Conservation (phyloP, 1,284 basidiomycete genomes). For the Ustilago lituana region DNA sequence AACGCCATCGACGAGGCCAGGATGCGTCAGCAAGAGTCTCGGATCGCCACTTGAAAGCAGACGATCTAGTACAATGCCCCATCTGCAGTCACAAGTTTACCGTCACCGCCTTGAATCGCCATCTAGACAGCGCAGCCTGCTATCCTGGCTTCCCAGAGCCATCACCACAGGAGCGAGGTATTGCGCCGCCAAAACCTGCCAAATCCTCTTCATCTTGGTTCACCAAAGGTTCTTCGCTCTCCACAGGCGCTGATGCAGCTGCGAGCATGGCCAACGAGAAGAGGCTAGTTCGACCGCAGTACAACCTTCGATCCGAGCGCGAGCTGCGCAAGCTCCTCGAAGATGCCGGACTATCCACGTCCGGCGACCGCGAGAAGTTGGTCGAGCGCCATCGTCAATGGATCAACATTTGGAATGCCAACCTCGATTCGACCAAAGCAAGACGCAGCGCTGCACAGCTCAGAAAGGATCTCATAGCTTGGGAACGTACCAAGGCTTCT, state of each 20-base stretch:
- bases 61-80: slow-evolving; percentile 52
- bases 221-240: slow-evolving; percentile 10
- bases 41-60: slow-evolving; percentile 35
- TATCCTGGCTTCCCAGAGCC: slow-evolving; percentile 47
- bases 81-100: slow-evolving; percentile 58
- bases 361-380: slow-evolving; percentile 49
- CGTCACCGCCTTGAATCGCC: slow-evolving; percentile 52
- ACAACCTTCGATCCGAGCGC: slow-evolving; percentile 51
- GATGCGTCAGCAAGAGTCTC: not conserved
- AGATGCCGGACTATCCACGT: slow-evolving; percentile 37
- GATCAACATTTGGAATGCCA: slow-evolving; percentile 65
- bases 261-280: slow-evolving; percentile 32
- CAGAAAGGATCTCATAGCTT: slow-evolving; percentile 45
- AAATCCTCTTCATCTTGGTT: slow-evolving; percentile 33
- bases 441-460: slow-evolving; percentile 40
- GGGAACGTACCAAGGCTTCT: slow-evolving; percentile 48
- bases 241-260: slow-evolving; percentile 10
- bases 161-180: slow-evolving; percentile 30
- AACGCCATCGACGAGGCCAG: not conserved
- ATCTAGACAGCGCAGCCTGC: slow-evolving; percentile 54
- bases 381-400: slow-evolving; percentile 61
- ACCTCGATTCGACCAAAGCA: slow-evolving; percentile 59
- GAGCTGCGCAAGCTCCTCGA: slow-evolving; percentile 57
- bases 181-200: slow-evolving; percentile 22
- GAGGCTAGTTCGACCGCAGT: slow-evolving; percentile 56